phyloP scores from a whole-genome alignment of 306 rosid species.

The Fragaria nilgerrensis region DNA sequence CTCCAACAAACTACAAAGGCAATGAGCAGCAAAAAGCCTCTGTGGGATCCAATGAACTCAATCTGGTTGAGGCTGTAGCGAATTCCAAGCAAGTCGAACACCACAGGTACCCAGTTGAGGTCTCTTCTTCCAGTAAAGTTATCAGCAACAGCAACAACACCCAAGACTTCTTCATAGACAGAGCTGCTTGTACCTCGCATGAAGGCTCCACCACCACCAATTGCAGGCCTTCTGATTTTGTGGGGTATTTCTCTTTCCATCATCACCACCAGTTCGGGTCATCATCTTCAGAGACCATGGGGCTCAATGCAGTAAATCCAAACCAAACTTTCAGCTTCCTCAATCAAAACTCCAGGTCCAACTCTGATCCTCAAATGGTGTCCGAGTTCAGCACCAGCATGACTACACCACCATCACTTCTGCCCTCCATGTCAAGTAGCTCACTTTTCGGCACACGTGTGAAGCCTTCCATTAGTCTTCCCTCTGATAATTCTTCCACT shows the following conservation, averaged over 20 bases:
- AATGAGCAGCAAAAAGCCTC: slow-evolving; percentile 47
- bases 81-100: slow-evolving; percentile 33
- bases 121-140: slow-evolving; percentile 32
- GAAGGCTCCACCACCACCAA: slow-evolving; percentile 36
- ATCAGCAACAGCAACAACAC: slow-evolving; percentile 28
- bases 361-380: slow-evolving; percentile 33
- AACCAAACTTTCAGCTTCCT: slow-evolving; percentile 47
- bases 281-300: slow-evolving; percentile 23
- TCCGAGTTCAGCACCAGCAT: slow-evolving; percentile 41
- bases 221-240: slow-evolving; percentile 52
- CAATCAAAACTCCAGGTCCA: slow-evolving; percentile 38
- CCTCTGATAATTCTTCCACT: slow-evolving; percentile 40
- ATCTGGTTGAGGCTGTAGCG: slow-evolving; percentile 25
- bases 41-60: slow-evolving; percentile 45
- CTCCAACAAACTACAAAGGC: slow-evolving; percentile 26
- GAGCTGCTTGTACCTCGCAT: slow-evolving; percentile 28
- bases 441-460: slow-evolving; percentile 30
- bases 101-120: slow-evolving; percentile 37
- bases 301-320: slow-evolving; percentile 33
- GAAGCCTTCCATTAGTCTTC: slow-evolving; percentile 51
- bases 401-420: slow-evolving; percentile 28
- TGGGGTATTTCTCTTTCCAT: slow-evolving; percentile 55
- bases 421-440: slow-evolving; percentile 33
- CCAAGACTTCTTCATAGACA: slow-evolving; percentile 59
- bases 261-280: slow-evolving; percentile 40